Conservation (phyloP, 2,329 filamentous ascomycete genomes). For the Fonsecaea pedrosoi region DNA sequence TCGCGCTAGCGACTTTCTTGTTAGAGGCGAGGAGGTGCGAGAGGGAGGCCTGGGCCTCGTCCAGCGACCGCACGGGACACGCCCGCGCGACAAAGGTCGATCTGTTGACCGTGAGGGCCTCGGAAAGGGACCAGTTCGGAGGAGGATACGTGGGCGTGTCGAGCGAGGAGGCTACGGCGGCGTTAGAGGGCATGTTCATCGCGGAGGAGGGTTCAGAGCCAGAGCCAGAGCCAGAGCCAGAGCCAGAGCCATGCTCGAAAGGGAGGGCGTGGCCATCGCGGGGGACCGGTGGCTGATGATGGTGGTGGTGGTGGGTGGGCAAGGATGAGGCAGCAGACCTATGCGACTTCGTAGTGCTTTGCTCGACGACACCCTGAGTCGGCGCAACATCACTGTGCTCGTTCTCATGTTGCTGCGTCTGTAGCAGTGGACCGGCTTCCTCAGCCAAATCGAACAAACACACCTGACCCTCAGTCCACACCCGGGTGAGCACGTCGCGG, state of each 20-base stretch:
- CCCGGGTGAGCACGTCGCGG: conserved; percentile 67
- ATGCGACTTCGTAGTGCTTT: conserved; percentile 34
- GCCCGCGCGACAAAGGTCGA: conserved; percentile 82
- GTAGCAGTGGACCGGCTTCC: conserved; percentile 57
- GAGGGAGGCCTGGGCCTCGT: conserved; percentile 74
- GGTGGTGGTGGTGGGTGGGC: background rate
- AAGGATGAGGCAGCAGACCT: conserved; percentile 36
- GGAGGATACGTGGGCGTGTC: conserved; percentile 45
- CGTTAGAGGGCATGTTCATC: conserved; percentile 8
- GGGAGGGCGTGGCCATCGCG: conserved; percentile 17
- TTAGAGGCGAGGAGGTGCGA: conserved; percentile 80
- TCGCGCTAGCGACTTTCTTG: conserved; percentile 81
- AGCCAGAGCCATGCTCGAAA: conserved; percentile 28
- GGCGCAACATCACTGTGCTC: conserved; percentile 34
- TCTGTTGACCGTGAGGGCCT: conserved; percentile 77
- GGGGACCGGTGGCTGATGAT: background rate
- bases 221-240: too few species aligned
- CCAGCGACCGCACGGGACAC: conserved; percentile 66
- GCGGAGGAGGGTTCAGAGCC: background rate
- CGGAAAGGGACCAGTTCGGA: conserved; percentile 75
- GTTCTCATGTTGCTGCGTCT: conserved; percentile 60
- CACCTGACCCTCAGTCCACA: conserved; percentile 76
- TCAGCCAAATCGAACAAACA: conserved; percentile 94
- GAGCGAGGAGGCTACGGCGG: conserved; percentile 40
- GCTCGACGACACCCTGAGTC: conserved; percentile 24